phyloP scores from a whole-genome alignment of 2,329 filamentous ascomycete genomes.

The Fusarium guadeloupense region DNA sequence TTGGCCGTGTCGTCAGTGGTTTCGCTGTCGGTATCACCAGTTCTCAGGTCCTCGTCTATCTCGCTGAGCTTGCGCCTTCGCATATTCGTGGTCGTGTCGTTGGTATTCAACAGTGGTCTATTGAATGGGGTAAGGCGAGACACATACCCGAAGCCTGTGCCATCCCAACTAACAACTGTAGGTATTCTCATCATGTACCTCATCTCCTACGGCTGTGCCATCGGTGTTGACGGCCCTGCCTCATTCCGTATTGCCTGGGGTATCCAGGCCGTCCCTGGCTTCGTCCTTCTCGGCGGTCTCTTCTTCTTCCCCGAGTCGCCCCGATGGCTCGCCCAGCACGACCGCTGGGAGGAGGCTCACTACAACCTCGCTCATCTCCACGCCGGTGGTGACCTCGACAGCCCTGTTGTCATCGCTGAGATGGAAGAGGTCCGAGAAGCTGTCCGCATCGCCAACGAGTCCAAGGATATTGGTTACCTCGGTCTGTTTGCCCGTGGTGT shows the following conservation, averaged over 20 bases:
- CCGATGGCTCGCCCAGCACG: constrained; percentile 70
- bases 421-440: constrained; percentile 62
- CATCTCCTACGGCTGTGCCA: constrained; percentile 70
- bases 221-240: constrained; percentile 59
- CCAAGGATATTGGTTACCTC: constrained; percentile 51
- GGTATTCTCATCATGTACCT: constrained; percentile 77
- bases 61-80: constrained; percentile 71
- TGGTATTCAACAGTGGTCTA: constrained; percentile 77
- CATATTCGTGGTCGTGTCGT: constrained; percentile 70
- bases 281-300: constrained; percentile 66
- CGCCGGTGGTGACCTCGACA: constrained; percentile 61
- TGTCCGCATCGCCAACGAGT: constrained; percentile 50
- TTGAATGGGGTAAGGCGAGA: constrained; percentile 61
- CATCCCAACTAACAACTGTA: constrained; percentile 41
- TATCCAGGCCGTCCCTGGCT: constrained; percentile 68
- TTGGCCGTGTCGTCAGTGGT: constrained; percentile 69
- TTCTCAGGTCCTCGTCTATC: constrained; percentile 74
- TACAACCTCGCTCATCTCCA: constrained; percentile 66
- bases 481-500: constrained; percentile 58
- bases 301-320: constrained; percentile 70
- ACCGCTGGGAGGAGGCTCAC: constrained; percentile 66
- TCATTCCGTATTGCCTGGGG: constrained; percentile 73
- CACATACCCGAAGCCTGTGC: rapidly evolving
- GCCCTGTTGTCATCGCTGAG: constrained; percentile 66
- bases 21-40: constrained; percentile 73